Percentiles rank a stretch among this genome's conserved stretches.
These are phyloP conservation scores for Sequoia sempervirens DNA, from an alignment of 75 land plant species.

Conservation along the genomic window DNA sequence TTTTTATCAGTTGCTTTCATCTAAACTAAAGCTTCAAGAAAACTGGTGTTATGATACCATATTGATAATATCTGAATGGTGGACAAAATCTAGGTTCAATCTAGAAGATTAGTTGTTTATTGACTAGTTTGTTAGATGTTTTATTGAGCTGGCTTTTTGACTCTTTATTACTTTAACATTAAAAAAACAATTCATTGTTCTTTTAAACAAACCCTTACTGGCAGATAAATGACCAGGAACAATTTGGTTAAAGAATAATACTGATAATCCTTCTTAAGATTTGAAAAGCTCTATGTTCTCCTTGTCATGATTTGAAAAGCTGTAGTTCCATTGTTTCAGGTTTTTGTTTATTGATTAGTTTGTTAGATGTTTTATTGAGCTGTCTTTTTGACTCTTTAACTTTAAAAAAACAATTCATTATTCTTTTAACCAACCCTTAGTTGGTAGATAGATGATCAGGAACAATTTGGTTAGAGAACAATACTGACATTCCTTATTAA, in stretches of 20 bases:
- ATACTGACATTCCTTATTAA: background rate
- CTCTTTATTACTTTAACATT: background rate
- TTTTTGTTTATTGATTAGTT: background rate
- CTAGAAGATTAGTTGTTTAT: background rate
- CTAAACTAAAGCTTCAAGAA: background rate
- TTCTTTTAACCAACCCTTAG: no score
- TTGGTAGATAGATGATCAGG: background rate
- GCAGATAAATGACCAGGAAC: background rate
- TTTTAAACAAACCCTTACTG: background rate
- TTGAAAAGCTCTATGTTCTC: background rate
- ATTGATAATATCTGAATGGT: background rate
- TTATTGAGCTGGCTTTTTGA: background rate
- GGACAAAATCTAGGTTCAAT: background rate
- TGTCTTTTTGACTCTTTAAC: no score
- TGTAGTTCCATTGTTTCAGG: background rate
- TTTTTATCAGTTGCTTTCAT: constrained; percentile 4
- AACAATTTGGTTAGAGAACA: background rate
- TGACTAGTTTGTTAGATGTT: background rate
- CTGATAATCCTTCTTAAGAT: background rate
- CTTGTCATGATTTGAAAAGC: background rate
- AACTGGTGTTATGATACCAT: background rate
- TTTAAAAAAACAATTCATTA: no score
- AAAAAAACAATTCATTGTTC: no score
- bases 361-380: no score
- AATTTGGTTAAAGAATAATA: background rate